These are phyloP conservation scores for Teratosphaeria destructans DNA, from an alignment of 2,329 filamentous ascomycete species.

Conservation along the genomic window DNA sequence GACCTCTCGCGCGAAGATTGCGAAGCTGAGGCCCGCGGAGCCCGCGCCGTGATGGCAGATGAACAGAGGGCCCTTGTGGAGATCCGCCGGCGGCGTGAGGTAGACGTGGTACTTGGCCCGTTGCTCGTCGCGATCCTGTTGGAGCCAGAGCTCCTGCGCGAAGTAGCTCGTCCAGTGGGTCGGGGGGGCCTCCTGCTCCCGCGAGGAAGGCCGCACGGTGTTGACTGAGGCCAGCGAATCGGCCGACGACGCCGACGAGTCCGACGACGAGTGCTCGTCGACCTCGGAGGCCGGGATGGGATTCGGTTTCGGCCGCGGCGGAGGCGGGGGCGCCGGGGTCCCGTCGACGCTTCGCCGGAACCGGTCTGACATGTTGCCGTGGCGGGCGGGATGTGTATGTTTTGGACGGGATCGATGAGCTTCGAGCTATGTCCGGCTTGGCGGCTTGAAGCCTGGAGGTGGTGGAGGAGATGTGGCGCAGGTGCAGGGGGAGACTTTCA, in stretches of 20 bases:
- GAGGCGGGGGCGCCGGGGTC: conserved; percentile 1
- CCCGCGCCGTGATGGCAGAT: conserved; percentile 93
- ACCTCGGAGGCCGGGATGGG: conserved; percentile 22
- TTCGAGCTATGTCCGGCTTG: neutral
- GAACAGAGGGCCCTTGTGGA: conserved; percentile 65
- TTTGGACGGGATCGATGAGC: neutral
- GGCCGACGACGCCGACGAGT: conserved; percentile 64
- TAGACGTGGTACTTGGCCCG: conserved; percentile 71
- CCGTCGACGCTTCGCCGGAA: conserved; percentile 13
- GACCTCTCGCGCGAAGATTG: conserved; percentile 67
- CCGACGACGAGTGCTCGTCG: conserved; percentile 28
- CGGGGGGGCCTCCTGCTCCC: conserved; percentile 43
- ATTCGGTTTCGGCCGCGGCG: conserved; percentile 6
- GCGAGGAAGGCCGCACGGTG: conserved; percentile 23
- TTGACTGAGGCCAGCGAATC: conserved; percentile 71
- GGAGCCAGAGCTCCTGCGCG: conserved; percentile 71
- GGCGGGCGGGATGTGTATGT: neutral
- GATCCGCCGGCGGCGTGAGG: conserved; percentile 59
- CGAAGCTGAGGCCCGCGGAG: conserved; percentile 87
- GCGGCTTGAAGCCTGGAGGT: neutral
- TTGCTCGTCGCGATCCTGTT: conserved; percentile 28
- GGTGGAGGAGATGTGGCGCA: neutral
- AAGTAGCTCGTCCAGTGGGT: conserved; percentile 87
- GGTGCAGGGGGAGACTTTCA: neutral
- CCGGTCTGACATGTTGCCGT: conserved; percentile 18